Evolutionary conservation across 208 protist genomes (phyloP).

Genomic region (Novymonas esmeraldas): DNA sequence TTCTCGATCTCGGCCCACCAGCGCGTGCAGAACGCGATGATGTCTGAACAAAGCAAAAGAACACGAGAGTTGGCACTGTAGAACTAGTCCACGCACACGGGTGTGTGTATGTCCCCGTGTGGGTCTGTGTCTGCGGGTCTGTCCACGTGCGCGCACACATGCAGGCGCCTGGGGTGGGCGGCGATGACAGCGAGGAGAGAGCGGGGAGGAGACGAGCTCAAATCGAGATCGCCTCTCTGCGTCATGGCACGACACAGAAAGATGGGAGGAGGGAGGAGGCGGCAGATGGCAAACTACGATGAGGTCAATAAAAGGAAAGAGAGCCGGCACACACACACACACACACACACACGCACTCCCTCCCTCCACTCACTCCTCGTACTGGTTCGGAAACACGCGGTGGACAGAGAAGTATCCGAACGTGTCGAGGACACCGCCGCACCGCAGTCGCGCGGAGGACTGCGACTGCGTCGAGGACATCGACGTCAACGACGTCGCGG

Average conservation of each 20-base stretch:
- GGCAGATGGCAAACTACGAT: no score
- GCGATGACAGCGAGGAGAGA: not conserved
- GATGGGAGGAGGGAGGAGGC: no score
- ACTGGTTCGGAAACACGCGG: conserved; percentile 40
- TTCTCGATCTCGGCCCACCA: no score
- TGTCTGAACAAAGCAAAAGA: no score
- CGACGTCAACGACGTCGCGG: not conserved
- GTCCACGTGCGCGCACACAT: no score
- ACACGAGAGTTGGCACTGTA: no score
- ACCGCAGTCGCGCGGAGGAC: not conserved
- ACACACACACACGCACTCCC: not conserved
- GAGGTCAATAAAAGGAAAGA: no score
- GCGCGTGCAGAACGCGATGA: no score
- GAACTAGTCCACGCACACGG: no score
- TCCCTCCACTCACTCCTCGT: conserved; percentile 6
- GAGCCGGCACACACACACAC: not conserved
- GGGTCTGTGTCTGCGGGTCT: no score
- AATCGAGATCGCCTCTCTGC: not conserved
- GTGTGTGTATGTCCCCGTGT: not conserved
- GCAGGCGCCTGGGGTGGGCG: no score
- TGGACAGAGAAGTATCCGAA: conserved; percentile 62
- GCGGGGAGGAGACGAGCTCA: not conserved
- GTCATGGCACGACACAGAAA: no score
- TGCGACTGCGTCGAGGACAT: not conserved
- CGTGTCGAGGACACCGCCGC: conserved; percentile 43